phyloP scores from a whole-genome alignment of 2,329 filamentous ascomycete species.

The Colletotrichum shisoi region DNA sequence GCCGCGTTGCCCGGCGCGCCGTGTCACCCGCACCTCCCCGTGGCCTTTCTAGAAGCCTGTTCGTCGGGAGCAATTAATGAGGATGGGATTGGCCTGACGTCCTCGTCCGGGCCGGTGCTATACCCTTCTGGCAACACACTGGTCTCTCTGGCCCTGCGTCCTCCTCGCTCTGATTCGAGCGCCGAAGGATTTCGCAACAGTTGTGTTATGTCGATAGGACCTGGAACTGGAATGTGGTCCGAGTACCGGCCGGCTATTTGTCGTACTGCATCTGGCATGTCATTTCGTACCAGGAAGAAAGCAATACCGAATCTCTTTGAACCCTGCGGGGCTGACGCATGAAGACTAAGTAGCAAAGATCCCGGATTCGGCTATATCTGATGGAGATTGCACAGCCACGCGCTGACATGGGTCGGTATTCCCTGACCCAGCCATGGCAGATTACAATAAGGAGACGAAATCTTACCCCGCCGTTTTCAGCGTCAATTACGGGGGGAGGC shows the following conservation, averaged over 20 bases:
- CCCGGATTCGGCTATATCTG: conserved; percentile 19
- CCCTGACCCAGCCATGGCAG: neutral
- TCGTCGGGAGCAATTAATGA: conserved; percentile 13
- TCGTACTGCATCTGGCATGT: neutral
- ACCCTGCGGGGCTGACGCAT: neutral
- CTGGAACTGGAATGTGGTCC: neutral
- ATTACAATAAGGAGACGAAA: neutral
- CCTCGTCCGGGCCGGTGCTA: neutral
- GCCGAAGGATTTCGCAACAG: neutral
- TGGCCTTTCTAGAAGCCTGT: conserved; percentile 18
- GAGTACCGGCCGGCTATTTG: neutral
- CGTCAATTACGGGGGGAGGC: neutral
- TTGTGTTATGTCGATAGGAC: neutral
- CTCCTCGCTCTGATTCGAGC: conserved; percentile 7
- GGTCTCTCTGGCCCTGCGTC: neutral
- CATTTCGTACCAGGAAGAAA: neutral
- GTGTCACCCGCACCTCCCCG: neutral
- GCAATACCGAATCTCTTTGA: neutral
- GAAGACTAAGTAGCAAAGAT: neutral
- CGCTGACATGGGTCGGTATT: neutral
- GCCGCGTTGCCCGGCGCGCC: neutral
- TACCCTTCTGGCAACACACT: conserved; percentile 2
- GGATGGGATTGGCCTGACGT: conserved; percentile 30
- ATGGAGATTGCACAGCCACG: conserved; percentile 14
- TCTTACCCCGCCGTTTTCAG: neutral